Percentiles rank a stretch among this genome's conserved stretches.
Evolutionary conservation across 768 basidiomycete genomes (phyloP).

Genomic region (Collybiopsis luxurians): DNA sequence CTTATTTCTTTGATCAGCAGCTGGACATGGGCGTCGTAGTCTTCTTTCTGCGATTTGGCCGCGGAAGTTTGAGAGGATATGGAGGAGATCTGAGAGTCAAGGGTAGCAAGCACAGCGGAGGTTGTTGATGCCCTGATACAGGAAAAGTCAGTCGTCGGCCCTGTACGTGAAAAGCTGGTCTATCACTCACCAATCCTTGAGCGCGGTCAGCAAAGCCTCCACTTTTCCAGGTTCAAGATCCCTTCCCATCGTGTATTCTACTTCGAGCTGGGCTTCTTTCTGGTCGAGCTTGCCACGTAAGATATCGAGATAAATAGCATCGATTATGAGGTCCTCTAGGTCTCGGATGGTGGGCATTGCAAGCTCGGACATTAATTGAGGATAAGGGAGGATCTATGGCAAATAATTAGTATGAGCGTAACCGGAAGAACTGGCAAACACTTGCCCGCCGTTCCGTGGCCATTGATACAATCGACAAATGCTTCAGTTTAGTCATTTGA

Average conservation of each 20-base stretch:
- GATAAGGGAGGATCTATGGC: constrained; percentile 77
- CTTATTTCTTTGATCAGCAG: constrained; percentile 56
- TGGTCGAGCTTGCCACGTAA: constrained; percentile 93
- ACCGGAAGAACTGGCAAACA: constrained; percentile 8
- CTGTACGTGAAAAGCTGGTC: no score
- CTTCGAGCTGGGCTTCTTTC: constrained; percentile 83
- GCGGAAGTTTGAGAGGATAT: constrained; percentile 45
- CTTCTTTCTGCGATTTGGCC: constrained; percentile 40
- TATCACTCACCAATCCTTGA: constrained; percentile 65
- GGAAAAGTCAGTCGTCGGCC: constrained; percentile 7
- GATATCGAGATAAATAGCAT: constrained; percentile 90
- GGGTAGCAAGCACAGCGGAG: constrained; percentile 62
- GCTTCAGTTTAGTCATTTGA: constrained; percentile 87
- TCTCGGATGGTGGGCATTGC: constrained; percentile 80
- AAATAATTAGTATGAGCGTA: not conserved
- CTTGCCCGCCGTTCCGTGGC: constrained; percentile 75
- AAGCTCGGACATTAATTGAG: constrained; percentile 64
- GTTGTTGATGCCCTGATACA: constrained; percentile 67
- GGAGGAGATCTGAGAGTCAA: constrained; percentile 65
- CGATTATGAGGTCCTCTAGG: constrained; percentile 96
- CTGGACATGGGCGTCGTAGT: constrained; percentile 55
- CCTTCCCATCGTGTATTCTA: constrained; percentile 90
- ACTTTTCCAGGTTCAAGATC: constrained; percentile 81
- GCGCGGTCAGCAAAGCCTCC: constrained; percentile 54
- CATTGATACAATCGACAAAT: constrained; percentile 86